Percentiles rank a stretch among this genome's conserved stretches.
These are phyloP conservation scores for Coemansia umbellata DNA, from an alignment of 192 early-diverging fungal genomes.

Conservation along the genomic window DNA sequence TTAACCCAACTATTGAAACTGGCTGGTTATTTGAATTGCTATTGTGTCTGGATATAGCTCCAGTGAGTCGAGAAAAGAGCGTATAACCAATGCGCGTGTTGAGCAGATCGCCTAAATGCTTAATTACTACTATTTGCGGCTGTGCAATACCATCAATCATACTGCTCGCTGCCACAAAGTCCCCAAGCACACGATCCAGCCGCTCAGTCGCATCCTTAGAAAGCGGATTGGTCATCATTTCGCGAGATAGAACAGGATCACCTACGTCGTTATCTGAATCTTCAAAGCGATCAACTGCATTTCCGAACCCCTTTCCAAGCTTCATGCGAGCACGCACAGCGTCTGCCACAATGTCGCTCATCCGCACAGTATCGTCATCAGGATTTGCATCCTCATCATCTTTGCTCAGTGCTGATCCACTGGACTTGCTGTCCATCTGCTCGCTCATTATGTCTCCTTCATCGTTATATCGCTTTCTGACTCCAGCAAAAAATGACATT, in stretches of 20 bases:
- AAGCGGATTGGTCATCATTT: constrained; percentile 51
- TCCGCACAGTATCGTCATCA: constrained; percentile 4
- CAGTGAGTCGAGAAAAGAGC: constrained; percentile 33
- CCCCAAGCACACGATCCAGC: constrained; percentile 24
- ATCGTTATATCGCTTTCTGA: constrained; percentile 18
- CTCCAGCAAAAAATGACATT: constrained; percentile 46
- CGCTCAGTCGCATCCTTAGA: constrained; percentile 25
- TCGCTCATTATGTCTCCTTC: constrained; percentile 25
- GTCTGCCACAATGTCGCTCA: constrained; percentile 8
- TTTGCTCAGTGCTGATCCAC: neutral
- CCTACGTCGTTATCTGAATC: constrained; percentile 6
- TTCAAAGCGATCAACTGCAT: neutral
- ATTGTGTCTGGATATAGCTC: constrained; percentile 17
- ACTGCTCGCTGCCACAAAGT: constrained; percentile 18
- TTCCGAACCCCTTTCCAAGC: constrained; percentile 4
- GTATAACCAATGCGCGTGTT: constrained; percentile 51
- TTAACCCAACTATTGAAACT: constrained; percentile 31
- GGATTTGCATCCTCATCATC: constrained; percentile 9
- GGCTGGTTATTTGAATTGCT: neutral
- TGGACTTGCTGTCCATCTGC: neutral
- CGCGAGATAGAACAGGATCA: constrained; percentile 38
- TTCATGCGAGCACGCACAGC: constrained; percentile 13
- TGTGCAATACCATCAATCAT: constrained; percentile 5
- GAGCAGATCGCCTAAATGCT: constrained; percentile 47
- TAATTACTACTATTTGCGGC: constrained; percentile 35